These are phyloP conservation scores for Mallotus repandus DNA, from an alignment of 441 rosid species.

Conservation along the genomic window DNA sequence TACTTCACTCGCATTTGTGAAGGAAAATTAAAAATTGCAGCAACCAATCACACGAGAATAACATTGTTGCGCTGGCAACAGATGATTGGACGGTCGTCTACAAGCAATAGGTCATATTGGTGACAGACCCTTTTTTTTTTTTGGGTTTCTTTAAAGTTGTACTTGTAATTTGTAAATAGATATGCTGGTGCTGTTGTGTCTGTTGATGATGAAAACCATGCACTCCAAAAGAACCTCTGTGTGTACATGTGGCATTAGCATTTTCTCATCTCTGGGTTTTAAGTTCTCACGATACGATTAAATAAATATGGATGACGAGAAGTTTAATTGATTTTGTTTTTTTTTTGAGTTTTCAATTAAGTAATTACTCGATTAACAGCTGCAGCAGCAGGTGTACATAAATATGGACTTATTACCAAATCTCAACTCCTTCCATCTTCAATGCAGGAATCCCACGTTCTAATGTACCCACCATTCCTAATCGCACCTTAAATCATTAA, in stretches of 20 bases:
- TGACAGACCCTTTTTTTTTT: background rate
- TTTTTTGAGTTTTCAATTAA: too few relatives aligned
- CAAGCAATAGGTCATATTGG: background rate
- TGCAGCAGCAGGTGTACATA: constrained; percentile 18
- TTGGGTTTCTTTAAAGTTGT: background rate
- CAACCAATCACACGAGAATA: background rate
- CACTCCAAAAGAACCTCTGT: constrained; percentile 1
- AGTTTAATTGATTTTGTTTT: background rate
- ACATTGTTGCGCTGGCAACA: background rate
- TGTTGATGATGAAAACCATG: constrained; percentile 25
- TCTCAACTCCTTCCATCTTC: constrained; percentile 31
- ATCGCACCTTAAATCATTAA: too few relatives aligned
- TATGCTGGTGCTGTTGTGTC: background rate
- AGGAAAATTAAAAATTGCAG: background rate
- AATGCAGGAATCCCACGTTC: constrained; percentile 48
- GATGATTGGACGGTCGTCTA: constrained; percentile 4
- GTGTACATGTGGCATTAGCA: background rate
- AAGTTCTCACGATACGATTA: background rate
- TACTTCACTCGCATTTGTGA: too few relatives aligned
- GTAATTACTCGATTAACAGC: too few relatives aligned
- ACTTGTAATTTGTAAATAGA: background rate
- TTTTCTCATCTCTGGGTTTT: background rate
- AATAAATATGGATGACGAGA: background rate
- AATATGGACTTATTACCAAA: constrained; percentile 36
- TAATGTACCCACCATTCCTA: background rate